Conservation (phyloP, 176 grass and related monocot genomes). For the Oryza punctata region DNA sequence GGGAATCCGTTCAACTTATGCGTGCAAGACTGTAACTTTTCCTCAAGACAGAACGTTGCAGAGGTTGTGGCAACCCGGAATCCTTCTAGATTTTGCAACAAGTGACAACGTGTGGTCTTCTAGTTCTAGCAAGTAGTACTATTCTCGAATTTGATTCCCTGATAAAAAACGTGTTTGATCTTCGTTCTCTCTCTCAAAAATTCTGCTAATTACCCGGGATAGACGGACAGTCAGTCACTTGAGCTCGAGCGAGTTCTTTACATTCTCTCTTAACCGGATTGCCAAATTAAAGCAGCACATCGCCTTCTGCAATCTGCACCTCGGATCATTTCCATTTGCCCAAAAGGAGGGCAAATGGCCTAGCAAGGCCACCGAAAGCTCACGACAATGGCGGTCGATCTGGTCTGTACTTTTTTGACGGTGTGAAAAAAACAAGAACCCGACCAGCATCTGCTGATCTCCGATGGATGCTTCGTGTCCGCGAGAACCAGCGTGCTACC, state of each 20-base stretch:
- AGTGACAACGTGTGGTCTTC: background rate
- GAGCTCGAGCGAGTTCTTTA: background rate
- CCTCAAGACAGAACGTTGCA: background rate
- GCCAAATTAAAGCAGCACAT: background rate
- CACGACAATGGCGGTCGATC: too few species aligned
- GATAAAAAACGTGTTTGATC: background rate
- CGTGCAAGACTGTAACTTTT: background rate
- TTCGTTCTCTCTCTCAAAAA: background rate
- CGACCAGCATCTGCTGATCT: background rate
- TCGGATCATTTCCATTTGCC: background rate
- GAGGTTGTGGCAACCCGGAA: background rate
- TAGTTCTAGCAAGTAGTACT: background rate
- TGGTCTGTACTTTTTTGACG: background rate
- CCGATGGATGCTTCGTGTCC: background rate
- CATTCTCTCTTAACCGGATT: background rate
- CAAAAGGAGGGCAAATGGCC: too few species aligned
- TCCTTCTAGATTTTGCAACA: background rate
- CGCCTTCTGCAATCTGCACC: background rate
- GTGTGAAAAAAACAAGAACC: background rate
- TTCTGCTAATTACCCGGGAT: background rate
- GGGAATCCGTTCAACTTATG: too few species aligned
- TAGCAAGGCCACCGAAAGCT: too few species aligned
- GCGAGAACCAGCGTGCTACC: too few species aligned
- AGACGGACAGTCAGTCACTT: background rate
- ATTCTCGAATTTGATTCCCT: background rate